These are phyloP conservation scores for Trichoderma citrinoviride DNA, from an alignment of 2,329 filamentous ascomycete species.

Conservation along the genomic window DNA sequence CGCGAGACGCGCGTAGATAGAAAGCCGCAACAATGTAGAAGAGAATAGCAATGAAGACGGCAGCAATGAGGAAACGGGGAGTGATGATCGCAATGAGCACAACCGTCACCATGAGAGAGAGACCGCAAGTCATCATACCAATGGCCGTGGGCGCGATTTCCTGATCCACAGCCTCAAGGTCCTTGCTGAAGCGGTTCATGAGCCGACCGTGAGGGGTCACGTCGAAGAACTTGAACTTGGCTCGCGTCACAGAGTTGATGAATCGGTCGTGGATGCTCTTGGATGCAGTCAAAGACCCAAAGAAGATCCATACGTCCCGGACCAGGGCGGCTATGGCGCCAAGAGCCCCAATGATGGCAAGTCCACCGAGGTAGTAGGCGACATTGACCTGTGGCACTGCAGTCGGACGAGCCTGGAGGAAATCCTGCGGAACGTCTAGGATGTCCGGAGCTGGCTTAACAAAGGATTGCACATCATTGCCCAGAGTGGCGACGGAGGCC, in stretches of 20 bases:
- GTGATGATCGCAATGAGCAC: slow-evolving; percentile 85
- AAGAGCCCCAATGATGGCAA: slow-evolving; percentile 73
- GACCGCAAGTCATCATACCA: slow-evolving; percentile 61
- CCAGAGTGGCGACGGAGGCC: slow-evolving; percentile 40
- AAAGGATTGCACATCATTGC: slow-evolving; percentile 29
- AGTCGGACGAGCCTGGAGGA: slow-evolving; percentile 24
- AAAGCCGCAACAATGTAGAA: slow-evolving; percentile 83
- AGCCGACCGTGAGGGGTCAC: slow-evolving; percentile 91
- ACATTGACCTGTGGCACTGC: slow-evolving; percentile 65
- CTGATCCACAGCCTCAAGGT: slow-evolving; percentile 91
- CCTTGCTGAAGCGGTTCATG: slow-evolving; percentile 98
- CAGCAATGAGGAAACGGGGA: slow-evolving; percentile 85
- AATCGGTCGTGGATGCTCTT: slow-evolving; percentile 77
- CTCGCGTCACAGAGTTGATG: slow-evolving; percentile 75
- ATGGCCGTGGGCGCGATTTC: slow-evolving; percentile 93
- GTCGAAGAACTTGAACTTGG: slow-evolving; percentile 97
- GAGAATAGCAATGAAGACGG: slow-evolving; percentile 75
- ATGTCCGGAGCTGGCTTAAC: not conserved
- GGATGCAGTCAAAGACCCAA: slow-evolving; percentile 85
- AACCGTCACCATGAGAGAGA: slow-evolving; percentile 77
- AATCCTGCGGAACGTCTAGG: slow-evolving; percentile 20
- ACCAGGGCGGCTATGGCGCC: slow-evolving; percentile 80
- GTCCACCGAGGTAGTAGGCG: slow-evolving; percentile 77
- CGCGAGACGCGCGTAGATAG: slow-evolving; percentile 89
- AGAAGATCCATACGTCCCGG: slow-evolving; percentile 86